Evolutionary conservation across 352 stramenopile species (phyloP), one percentile per base, ranked within the genome.

Genomic region (Nothophytophthora sp.): DNA sequence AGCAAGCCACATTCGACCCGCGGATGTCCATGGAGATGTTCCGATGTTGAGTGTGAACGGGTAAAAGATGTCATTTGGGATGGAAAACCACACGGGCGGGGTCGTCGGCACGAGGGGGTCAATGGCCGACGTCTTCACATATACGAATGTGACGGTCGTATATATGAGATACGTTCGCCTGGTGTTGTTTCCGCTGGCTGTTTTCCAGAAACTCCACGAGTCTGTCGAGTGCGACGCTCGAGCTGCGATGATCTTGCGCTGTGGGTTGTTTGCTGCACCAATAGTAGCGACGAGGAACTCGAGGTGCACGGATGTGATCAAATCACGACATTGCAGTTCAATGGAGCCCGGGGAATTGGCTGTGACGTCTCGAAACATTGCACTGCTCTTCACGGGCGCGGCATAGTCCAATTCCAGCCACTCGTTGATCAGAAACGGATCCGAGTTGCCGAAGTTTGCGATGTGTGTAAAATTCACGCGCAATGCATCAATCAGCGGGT

Each of bases 11-110:
- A 35, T n/a, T 35, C 4, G 10, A 15, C 29, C 3, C 29, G 13
- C 12, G 18, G 41, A 49, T 6, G 7, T 4, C 41, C 4, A 24
- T 2, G 7, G 12, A 15, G 19, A 39, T 9, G 29, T 33, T 11
- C 37, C 50, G 18, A 1, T 29, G 27, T 50, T 77, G 25, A 81
- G 38, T 4, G 67, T 55, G 57, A 81, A 81, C 10, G 70, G 70
- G 38, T 81, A 81, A 40, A 81, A 81, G 9, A 81, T 61, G 25
- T 78, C 70, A 49, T 46, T 78, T 6, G 67, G 67, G 46, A 81
- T 81, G n/a, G 70, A 70, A 27, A 81, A 81, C 70, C 70, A 81
- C 16, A 81, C 58, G 15, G 64, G 54, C 15, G 70, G 70, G 7
- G 70, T 45, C n/a, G 55, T 57, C 1, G 67, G 67, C 32, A 76